Base-by-base conservation (phyloP, 805 yeast genomes). In the Candida lessepsii region DNA sequence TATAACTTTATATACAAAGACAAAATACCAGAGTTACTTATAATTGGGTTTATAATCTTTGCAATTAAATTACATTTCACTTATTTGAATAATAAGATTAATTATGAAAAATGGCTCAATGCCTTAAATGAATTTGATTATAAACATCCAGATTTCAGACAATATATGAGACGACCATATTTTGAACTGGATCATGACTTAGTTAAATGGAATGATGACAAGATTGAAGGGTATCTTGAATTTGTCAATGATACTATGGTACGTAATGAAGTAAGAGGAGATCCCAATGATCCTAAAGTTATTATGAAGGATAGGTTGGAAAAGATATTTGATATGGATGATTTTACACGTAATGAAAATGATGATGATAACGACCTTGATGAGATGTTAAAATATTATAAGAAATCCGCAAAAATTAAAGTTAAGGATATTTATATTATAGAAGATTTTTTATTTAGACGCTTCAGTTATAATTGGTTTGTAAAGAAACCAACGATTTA, bases 171-270 rank as follows among this genome's bases (percentile, higher is more conserved):
- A 19, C 40, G 45, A n/a, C 40, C 41, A 14, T 18, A 37, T 7
- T 28, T 19, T 7, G 42, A 40, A 25, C 17, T 35, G 3, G 39
- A 39, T 21, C 37, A 44, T 5, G 70, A 70, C 11, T 51, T 80
- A 3, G 36, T 68, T 9, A 54, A 58, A 10, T 78, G 87, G 83
- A 60, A 67, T 29, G 70, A 71, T n/a, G 50, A 52, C 2, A 63
- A 73, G 40, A 64, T 71, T 2, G 65, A 66, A 3, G 56, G 64
- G 19, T 83, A 79, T 54, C 54, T 80, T 19, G 61, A 70, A 16
- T 76, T 83, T 79, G 67, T 75, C 37, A 60, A 67, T 37, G 65
- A 65, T 8, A 56, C 55, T 27, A 36, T 67, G 10, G 47, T 65
- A 2, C 57, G 10, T 3, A 40, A 35, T 19, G 36, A 32, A 20